Percentiles rank a stretch among this genome's conserved stretches.
phyloP scores from a whole-genome alignment of 1,139 yeast species.

The Diutina siamensis region DNA sequence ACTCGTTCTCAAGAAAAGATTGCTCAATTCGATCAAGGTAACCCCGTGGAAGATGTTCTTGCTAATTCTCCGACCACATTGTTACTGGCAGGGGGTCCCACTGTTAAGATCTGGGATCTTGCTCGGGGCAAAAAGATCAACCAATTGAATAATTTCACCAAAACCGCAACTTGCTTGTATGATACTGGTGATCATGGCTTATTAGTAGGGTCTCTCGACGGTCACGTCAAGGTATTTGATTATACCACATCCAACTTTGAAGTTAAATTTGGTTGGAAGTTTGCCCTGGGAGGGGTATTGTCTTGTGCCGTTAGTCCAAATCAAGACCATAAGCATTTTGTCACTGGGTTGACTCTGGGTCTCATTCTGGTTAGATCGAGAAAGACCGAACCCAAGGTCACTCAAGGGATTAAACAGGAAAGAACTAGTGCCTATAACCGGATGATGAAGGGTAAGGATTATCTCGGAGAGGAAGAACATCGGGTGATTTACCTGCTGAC shows the following conservation, averaged over 20 bases:
- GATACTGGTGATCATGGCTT: slow-evolving; percentile 64
- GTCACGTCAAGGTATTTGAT: slow-evolving; percentile 93
- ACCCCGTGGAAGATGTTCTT: slow-evolving; percentile 79
- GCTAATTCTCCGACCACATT: slow-evolving; percentile 72
- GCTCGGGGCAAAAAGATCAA: slow-evolving; percentile 58
- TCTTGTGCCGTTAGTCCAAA: slow-evolving; percentile 80
- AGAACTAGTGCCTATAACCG: slow-evolving; percentile 50
- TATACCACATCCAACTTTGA: slow-evolving; percentile 65
- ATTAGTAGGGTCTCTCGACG: slow-evolving; percentile 89
- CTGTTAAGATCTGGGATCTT: slow-evolving; percentile 85
- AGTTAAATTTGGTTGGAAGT: slow-evolving; percentile 95
- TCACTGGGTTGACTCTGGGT: slow-evolving; percentile 90
- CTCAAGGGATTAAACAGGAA: slow-evolving; percentile 29
- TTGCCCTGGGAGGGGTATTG: slow-evolving; percentile 77
- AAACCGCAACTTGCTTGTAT: slow-evolving; percentile 79
- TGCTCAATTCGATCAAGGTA: slow-evolving; percentile 25
- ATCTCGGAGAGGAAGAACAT: slow-evolving; percentile 81
- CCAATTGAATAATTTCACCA: slow-evolving; percentile 72
- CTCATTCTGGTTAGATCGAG: slow-evolving; percentile 80
- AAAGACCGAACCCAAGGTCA: slow-evolving; percentile 47
- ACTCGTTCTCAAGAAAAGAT: slow-evolving; percentile 53
- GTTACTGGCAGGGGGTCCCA: slow-evolving; percentile 79
- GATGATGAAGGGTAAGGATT: slow-evolving; percentile 86
- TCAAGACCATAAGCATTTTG: slow-evolving; percentile 60
- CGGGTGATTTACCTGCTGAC: slow-evolving; percentile 49